Evolutionary conservation across 192 early-diverging fungal genomes (phyloP), one percentile per base, ranked within the genome.

Genomic region (Physocladia obscura): DNA sequence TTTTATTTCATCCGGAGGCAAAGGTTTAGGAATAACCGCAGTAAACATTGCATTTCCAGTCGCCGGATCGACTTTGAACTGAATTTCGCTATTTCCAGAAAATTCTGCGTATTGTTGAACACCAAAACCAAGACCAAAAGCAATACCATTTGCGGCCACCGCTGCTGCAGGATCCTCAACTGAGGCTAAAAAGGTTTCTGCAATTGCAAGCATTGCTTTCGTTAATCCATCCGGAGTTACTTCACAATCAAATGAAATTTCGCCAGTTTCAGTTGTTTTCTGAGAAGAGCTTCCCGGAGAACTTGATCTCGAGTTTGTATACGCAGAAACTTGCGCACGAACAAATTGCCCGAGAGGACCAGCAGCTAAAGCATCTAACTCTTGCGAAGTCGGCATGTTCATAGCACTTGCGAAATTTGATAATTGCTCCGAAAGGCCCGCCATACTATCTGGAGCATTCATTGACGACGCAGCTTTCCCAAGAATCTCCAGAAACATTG

Each of bases 221-320:
- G 65, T 39, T 26, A 68, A 40, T 13, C 65, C 54, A 29, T 57
- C 65, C 3, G 65, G 51, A 55, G 65, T 68, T 1, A 68, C 37
- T 27, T 68, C 65, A 32, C 60, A 62, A 48, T 62, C 60, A 62
- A 48, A 39, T 13, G 60, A 26, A 48, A 62, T 22, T 48, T 62
- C 60, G 8, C 22, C 15, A 8, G 51, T 24, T 54, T 22, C 51
- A 54, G 50, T 21, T 52, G n/a, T n/a, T n/a, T 8, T 44, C n/a
- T 8, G 40, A 44, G 40, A 44, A 8, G 40, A 44, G 40, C 8
- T 13, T 13, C n/a, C 40, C 8, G n/a, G 8, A n/a, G 40, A 13
- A n/a, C 11, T 13, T 13, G 40, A n/a, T 8, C n/a, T n/a, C 40
- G 40, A n/a, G 40, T 44, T 44, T 13, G 8, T 44, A 44, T 8